phyloP scores from a whole-genome alignment of 2,329 filamentous ascomycete genomes.

The Sordariomycetes sp. region DNA sequence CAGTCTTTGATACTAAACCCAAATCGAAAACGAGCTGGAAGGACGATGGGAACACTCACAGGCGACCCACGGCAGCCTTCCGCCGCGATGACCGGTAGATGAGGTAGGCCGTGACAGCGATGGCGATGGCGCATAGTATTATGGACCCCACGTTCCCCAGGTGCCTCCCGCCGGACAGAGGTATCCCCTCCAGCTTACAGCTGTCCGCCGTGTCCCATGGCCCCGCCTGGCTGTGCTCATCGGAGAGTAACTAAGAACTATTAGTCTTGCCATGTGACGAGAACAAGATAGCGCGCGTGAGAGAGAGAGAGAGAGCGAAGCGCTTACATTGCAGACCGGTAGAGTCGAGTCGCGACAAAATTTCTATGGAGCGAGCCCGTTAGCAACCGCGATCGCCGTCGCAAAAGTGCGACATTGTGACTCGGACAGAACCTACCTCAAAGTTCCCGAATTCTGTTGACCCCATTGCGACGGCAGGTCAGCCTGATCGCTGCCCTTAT shows the following conservation, averaged over 20 bases:
- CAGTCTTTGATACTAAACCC: background rate
- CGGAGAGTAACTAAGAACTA: slow-evolving; percentile 45
- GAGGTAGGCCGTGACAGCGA: slow-evolving; percentile 52
- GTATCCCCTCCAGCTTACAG: slow-evolving; percentile 66
- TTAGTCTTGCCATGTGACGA: background rate
- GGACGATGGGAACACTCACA: slow-evolving; percentile 32
- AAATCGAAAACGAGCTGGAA: background rate
- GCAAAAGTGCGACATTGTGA: slow-evolving; percentile 9
- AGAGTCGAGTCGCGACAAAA: slow-evolving; percentile 78
- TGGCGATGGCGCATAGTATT: slow-evolving; percentile 64
- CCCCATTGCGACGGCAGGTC: slow-evolving; percentile 27
- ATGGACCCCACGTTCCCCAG: slow-evolving; percentile 91
- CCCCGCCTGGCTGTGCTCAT: slow-evolving; percentile 43
- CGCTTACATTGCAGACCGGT: slow-evolving; percentile 69
- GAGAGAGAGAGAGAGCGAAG: background rate
- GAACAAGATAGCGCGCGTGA: background rate
- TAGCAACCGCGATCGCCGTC: slow-evolving; percentile 9
- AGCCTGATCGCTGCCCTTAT: background rate
- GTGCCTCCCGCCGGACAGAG: slow-evolving; percentile 48
- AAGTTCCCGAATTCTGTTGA: slow-evolving; percentile 51
- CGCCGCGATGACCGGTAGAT: slow-evolving; percentile 77
- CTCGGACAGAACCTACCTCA: slow-evolving; percentile 24
- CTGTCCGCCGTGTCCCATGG: slow-evolving; percentile 38
- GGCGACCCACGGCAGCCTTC: slow-evolving; percentile 83
- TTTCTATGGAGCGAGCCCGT: slow-evolving; percentile 35